phyloP scores from a whole-genome alignment of 2,329 filamentous ascomycete genomes.

The Ophiostoma sp. region DNA sequence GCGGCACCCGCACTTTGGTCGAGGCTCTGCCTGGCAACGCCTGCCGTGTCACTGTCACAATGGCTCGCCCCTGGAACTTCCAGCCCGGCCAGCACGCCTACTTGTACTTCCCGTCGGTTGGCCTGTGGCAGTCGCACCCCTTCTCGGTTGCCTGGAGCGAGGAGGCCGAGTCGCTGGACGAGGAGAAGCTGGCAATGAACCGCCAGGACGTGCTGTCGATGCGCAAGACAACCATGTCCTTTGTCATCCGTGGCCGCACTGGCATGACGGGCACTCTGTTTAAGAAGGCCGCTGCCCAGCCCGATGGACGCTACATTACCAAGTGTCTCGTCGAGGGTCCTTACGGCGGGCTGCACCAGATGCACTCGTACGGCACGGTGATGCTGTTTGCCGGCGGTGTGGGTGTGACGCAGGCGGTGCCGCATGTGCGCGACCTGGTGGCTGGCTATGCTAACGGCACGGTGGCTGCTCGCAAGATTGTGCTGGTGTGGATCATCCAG shows the following conservation, averaged over 20 bases:
- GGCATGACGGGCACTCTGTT: conserved; percentile 68
- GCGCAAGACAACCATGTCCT: conserved; percentile 62
- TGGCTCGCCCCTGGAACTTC: conserved; percentile 73
- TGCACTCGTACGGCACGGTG: conserved; percentile 71
- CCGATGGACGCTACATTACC: conserved; percentile 57
- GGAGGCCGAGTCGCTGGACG: conserved; percentile 49
- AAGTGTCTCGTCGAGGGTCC: conserved; percentile 69
- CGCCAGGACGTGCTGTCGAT: conserved; percentile 54
- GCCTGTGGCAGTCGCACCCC: conserved; percentile 69
- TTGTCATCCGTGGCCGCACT: conserved; percentile 67
- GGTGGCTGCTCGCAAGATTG: conserved; percentile 63
- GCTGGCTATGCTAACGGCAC: conserved; percentile 63
- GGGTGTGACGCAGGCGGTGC: conserved; percentile 74
- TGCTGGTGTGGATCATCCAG: conserved; percentile 75
- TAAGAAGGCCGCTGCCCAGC: conserved; percentile 57
- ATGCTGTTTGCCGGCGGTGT: conserved; percentile 77
- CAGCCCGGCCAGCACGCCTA: conserved; percentile 73
- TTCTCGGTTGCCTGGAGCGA: conserved; percentile 77
- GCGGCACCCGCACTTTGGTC: conserved; percentile 63
- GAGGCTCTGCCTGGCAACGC: conserved; percentile 74
- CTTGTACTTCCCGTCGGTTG: conserved; percentile 68
- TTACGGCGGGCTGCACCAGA: conserved; percentile 65
- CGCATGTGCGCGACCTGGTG: conserved; percentile 68
- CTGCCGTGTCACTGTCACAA: conserved; percentile 64
- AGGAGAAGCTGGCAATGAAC: conserved; percentile 55